Evolutionary conservation across 2,329 filamentous ascomycete genomes (phyloP).

Genomic region (Trichothecium sympodiale): DNA sequence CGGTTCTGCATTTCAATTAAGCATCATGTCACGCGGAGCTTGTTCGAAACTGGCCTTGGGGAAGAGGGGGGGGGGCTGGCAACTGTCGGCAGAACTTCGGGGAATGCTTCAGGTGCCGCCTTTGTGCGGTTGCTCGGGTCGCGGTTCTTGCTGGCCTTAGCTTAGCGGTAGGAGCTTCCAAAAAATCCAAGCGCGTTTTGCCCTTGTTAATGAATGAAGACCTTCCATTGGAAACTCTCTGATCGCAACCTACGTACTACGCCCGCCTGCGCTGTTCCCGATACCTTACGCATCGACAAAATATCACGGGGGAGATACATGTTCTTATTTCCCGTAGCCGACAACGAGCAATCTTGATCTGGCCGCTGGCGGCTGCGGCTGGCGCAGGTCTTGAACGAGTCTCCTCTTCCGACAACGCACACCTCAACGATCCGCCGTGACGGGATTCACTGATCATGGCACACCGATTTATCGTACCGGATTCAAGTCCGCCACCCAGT

Average conservation of each 20-base stretch:
- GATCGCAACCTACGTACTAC: background rate
- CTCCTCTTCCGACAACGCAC: too few species aligned
- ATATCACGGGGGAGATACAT: background rate
- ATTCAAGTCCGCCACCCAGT: conserved; percentile 29
- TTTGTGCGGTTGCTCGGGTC: too few species aligned
- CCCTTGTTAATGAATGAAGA: too few species aligned
- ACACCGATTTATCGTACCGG: conserved; percentile 28
- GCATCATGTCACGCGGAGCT: too few species aligned
- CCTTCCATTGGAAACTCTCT: background rate
- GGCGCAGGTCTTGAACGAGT: background rate
- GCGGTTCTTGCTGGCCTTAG: too few species aligned
- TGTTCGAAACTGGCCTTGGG: too few species aligned
- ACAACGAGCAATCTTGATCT: background rate
- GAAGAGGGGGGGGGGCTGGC: too few species aligned
- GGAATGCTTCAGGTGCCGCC: too few species aligned
- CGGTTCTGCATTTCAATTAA: too few species aligned
- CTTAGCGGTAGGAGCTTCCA: conserved; percentile 1
- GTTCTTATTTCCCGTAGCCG: background rate
- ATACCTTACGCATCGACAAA: too few species aligned
- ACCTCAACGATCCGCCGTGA: conserved; percentile 1
- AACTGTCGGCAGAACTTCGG: too few species aligned
- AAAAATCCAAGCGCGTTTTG: conserved; percentile 4
- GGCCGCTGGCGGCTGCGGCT: background rate
- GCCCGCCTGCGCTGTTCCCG: background rate
- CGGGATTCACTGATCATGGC: conserved; percentile 21